Percentiles rank a stretch among this genome's conserved stretches.
These are phyloP conservation scores for Coriaria nepalensis DNA, from an alignment of 306 rosid species.

Conservation along the genomic window DNA sequence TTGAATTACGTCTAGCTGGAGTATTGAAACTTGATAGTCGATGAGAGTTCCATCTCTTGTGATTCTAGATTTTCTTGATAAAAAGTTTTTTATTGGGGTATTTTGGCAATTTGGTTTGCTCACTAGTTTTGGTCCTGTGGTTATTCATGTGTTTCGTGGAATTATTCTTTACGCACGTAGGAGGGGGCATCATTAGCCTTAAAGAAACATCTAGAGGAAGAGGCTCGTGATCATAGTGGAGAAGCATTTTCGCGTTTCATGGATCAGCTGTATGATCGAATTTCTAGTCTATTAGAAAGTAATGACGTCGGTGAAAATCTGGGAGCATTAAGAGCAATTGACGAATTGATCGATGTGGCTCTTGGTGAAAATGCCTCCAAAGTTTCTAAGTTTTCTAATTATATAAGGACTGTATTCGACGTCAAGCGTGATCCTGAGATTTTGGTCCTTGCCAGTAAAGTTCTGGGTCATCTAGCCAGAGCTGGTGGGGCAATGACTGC, in stretches of 20 bases:
- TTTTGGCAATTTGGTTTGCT: too few relatives aligned
- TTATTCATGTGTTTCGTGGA: not conserved
- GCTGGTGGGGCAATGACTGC: slow-evolving; percentile 99
- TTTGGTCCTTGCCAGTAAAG: slow-evolving; percentile 81
- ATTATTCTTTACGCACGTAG: slow-evolving; percentile 16
- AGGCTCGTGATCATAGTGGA: slow-evolving; percentile 85
- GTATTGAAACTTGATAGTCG: too few relatives aligned
- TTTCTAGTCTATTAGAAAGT: slow-evolving; percentile 64
- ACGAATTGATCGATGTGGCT: slow-evolving; percentile 83
- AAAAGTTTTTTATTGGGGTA: too few relatives aligned
- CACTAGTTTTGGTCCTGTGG: too few relatives aligned
- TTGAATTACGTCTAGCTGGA: too few relatives aligned
- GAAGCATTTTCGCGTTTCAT: slow-evolving; percentile 86
- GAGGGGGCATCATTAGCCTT: slow-evolving; percentile 75
- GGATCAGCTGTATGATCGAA: slow-evolving; percentile 88
- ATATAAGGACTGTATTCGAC: slow-evolving; percentile 77
- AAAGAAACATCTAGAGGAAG: slow-evolving; percentile 83
- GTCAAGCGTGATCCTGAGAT: slow-evolving; percentile 81
- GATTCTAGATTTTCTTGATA: too few relatives aligned
- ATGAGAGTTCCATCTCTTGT: too few relatives aligned
- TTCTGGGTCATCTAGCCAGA: slow-evolving; percentile 88
- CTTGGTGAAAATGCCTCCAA: slow-evolving; percentile 94
- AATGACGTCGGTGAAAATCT: slow-evolving; percentile 70
- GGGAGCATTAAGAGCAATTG: slow-evolving; percentile 93
- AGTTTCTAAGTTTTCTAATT: slow-evolving; percentile 73